Conservation (phyloP, 371 early-diverging fungal genomes). For the Zopfochytrium polystomum region DNA sequence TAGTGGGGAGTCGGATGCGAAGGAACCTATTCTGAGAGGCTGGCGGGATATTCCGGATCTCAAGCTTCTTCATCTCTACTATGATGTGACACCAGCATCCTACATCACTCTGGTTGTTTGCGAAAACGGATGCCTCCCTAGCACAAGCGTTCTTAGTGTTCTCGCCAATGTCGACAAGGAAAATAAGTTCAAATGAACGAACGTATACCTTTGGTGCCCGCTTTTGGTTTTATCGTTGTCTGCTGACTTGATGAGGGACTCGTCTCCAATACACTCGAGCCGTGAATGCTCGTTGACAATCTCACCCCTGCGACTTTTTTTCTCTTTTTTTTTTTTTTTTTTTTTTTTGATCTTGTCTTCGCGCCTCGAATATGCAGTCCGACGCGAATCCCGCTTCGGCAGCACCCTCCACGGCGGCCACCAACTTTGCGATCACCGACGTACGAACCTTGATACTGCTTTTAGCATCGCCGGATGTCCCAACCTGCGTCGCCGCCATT, state of each 20-base stretch:
- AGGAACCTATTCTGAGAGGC: constrained; percentile 24
- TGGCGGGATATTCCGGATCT: constrained; percentile 56
- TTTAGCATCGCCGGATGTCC: constrained; percentile 41
- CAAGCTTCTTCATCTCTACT: constrained; percentile 80
- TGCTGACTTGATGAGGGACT: no score
- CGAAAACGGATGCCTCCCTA: constrained; percentile 93
- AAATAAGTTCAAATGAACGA: no score
- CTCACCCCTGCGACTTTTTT: neutral
- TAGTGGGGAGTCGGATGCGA: constrained; percentile 14
- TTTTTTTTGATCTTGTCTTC: no score
- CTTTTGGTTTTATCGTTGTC: no score
- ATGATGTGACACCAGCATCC: constrained; percentile 91
- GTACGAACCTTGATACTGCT: constrained; percentile 47
- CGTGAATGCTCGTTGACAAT: no score
- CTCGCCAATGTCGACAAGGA: constrained; percentile 24
- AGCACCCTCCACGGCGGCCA: no score
- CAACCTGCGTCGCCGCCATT: constrained; percentile 33
- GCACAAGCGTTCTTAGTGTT: constrained; percentile 69
- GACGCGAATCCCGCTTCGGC: neutral
- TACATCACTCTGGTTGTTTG: constrained; percentile 88
- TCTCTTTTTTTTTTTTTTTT: neutral
- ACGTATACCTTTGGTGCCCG: no score
- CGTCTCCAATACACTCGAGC: no score
- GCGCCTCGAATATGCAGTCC: neutral
- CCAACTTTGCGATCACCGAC: constrained; percentile 39